A percentile compares a stretch with the other conserved stretches of the same genome.
These are phyloP conservation scores for Fomitopsis schrenkii DNA, from an alignment of 1,284 basidiomycete species.

Conservation along the genomic window DNA sequence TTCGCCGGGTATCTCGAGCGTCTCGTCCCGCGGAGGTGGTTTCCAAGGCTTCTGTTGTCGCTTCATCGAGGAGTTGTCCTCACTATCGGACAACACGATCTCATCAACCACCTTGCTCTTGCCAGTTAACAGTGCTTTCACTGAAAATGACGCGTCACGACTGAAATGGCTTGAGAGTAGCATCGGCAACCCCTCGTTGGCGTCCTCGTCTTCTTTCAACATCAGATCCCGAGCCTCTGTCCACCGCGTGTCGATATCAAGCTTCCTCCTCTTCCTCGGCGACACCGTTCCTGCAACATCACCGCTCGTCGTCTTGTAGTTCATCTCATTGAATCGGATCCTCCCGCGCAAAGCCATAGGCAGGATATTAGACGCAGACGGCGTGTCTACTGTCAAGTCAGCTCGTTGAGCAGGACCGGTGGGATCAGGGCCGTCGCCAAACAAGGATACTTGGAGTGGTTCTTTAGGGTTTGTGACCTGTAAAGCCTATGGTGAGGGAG, in stretches of 20 bases:
- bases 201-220: conserved; percentile 24
- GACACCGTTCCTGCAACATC: conserved; percentile 7
- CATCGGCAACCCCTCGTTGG: conserved; percentile 26
- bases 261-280: conserved; percentile 26
- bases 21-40: conserved; percentile 41
- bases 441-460: conserved; percentile 20
- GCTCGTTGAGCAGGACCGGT: background rate
- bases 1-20: conserved; percentile 62
- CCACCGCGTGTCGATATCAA: conserved; percentile 28
- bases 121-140: conserved; percentile 4
- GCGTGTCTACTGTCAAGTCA: conserved; percentile 14
- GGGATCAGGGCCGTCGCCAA: conserved; percentile 18
- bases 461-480: conserved; percentile 6
- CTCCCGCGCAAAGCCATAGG: conserved; percentile 20
- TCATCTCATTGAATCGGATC: conserved; percentile 26
- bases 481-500: background rate
- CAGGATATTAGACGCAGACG: conserved; percentile 20
- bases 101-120: background rate
- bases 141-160: background rate
- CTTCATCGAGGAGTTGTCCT: background rate
- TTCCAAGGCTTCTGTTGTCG: conserved; percentile 24
- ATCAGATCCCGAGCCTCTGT: conserved; percentile 27
- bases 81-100: conserved; percentile 3
- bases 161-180: conserved; percentile 22
- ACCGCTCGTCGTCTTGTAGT: conserved; percentile 13